Percentiles rank a stretch among this genome's conserved stretches.
Evolutionary conservation across 2,329 filamentous ascomycete genomes (phyloP).

Genomic region (Cladosporium sp.): DNA sequence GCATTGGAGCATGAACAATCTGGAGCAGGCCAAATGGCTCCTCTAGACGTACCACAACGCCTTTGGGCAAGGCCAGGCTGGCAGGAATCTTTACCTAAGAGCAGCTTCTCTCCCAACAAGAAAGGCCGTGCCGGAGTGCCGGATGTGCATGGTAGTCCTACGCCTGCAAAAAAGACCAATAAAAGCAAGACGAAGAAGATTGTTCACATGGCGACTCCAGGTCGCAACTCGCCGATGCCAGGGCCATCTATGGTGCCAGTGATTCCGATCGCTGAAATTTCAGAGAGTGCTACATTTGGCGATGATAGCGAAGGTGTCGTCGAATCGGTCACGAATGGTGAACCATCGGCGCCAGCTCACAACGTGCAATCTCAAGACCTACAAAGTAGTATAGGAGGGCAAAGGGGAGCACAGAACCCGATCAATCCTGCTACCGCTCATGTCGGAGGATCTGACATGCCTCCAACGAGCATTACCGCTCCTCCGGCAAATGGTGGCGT

Average conservation of each 20-base stretch:
- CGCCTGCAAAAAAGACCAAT: neutral
- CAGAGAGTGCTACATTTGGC: neutral
- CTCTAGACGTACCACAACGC: conserved; percentile 38
- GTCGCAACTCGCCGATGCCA: neutral
- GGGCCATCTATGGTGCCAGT: neutral
- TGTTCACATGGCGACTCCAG: neutral
- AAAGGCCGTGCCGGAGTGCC: neutral
- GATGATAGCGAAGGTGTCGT: neutral
- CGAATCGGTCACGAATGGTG: neutral
- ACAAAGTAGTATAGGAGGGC: neutral
- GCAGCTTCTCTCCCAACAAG: neutral
- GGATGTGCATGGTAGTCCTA: neutral
- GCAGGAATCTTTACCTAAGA: conserved; percentile 12
- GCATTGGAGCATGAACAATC: conserved; percentile 32
- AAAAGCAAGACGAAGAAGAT: neutral
- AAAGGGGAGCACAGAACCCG: neutral
- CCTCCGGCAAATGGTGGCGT: neutral
- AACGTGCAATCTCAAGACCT: neutral
- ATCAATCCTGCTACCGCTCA: neutral
- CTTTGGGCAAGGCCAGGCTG: conserved; percentile 40
- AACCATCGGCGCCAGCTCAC: neutral
- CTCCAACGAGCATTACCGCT: neutral
- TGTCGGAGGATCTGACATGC: no score
- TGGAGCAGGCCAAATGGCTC: conserved; percentile 37
- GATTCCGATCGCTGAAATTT: neutral